Percentiles rank a stretch among this genome's conserved stretches.
phyloP scores from a whole-genome alignment of 441 rosid genomes.

The Metrosideros polymorpha region DNA sequence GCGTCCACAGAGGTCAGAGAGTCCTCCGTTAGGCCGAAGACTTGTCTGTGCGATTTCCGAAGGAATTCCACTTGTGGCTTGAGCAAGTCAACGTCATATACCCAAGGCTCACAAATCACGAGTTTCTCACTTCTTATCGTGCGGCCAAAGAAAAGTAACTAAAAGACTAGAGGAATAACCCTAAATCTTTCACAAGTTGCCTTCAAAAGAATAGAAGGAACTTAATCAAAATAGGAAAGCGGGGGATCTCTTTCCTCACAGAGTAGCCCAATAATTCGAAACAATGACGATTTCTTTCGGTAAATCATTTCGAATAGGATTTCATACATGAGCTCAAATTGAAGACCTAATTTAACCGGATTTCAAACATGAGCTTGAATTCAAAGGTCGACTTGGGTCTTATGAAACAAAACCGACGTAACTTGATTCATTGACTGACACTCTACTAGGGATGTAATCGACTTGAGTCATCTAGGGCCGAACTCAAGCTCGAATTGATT shows the following conservation, averaged over 20 bases:
- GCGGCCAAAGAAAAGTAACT: neutral
- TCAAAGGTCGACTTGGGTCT: neutral
- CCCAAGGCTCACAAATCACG: neutral
- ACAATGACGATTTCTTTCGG: neutral
- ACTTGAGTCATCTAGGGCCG: neutral
- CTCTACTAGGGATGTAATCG: neutral
- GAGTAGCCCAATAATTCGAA: neutral
- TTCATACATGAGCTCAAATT: neutral
- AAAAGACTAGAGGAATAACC: neutral
- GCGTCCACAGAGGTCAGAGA: neutral
- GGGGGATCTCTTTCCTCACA: too few relatives aligned
- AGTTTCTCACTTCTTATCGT: neutral
- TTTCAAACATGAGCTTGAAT: neutral
- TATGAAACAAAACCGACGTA: neutral
- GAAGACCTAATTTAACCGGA: too few relatives aligned
- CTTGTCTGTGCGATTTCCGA: neutral
- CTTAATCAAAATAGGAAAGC: too few relatives aligned
- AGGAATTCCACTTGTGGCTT: neutral
- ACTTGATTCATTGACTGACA: neutral
- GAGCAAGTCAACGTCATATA: neutral
- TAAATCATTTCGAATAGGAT: neutral
- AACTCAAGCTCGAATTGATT: neutral
- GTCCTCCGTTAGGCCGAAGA: neutral
- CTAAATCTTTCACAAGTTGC: neutral
- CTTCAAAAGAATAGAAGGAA: neutral